phyloP scores from a whole-genome alignment of 768 basidiomycete species.

The Suillus brevipes region DNA sequence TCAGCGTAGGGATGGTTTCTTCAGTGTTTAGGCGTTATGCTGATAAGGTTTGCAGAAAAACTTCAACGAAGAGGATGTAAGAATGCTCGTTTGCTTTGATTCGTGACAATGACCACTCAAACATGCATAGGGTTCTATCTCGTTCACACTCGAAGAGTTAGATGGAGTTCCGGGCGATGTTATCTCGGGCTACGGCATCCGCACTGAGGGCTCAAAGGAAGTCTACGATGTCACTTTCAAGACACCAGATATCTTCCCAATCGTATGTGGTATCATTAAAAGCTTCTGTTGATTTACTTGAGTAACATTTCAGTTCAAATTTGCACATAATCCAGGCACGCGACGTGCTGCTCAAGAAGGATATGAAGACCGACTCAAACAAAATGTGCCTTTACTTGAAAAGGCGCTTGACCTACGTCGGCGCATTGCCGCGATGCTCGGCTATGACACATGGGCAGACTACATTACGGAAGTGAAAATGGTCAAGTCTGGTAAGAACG shows the following conservation, averaged over 20 bases:
- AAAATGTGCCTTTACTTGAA: constrained; percentile 71
- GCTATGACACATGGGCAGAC: constrained; percentile 82
- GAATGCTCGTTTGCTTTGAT: constrained; percentile 12
- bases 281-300: background rate
- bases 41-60: constrained; percentile 58
- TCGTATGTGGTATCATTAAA: constrained; percentile 46
- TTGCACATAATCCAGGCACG: constrained; percentile 67
- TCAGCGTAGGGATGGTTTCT: constrained; percentile 53
- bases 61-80: constrained; percentile 84
- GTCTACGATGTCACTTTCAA: constrained; percentile 78
- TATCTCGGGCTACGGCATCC: constrained; percentile 72
- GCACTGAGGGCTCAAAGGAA: constrained; percentile 55
- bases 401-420: constrained; percentile 71
- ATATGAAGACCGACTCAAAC: constrained; percentile 63
- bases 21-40: background rate
- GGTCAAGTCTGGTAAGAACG: constrained; percentile 69
- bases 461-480: constrained; percentile 85
- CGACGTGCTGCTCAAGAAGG: constrained; percentile 66
- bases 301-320: constrained; percentile 62
- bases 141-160: constrained; percentile 71
- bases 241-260: constrained; percentile 78
- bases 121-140: constrained; percentile 49
- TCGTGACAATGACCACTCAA: background rate
- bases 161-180: constrained; percentile 82
- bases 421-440: constrained; percentile 63